phyloP scores from a whole-genome alignment of 768 basidiomycete species.

The Mycena rosella region DNA sequence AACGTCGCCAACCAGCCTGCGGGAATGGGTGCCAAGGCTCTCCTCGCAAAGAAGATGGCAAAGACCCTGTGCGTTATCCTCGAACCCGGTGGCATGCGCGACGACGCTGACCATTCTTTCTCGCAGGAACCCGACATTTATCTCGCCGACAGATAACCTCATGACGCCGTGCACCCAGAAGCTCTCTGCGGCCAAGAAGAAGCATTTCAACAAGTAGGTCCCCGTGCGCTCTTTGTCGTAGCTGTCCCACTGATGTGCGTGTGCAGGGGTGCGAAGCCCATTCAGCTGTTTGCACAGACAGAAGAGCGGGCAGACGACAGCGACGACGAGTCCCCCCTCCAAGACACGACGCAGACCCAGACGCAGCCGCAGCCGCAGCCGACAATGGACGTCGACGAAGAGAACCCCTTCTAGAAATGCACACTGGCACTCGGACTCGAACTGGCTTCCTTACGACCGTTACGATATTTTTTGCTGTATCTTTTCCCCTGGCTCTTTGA shows the following conservation, averaged over 20 bases:
- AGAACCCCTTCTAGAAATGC: conserved; percentile 74
- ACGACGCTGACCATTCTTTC: conserved; percentile 31
- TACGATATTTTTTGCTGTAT: conserved; percentile 34
- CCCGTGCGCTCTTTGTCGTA: conserved; percentile 3
- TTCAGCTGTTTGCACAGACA: conserved; percentile 68
- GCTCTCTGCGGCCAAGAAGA: conserved; percentile 90
- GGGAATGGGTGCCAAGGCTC: conserved; percentile 90
- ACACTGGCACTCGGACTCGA: not conserved
- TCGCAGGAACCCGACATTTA: conserved; percentile 83
- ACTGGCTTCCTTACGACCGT: conserved; percentile 24
- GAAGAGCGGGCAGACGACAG: conserved; percentile 57
- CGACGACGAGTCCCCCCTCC: conserved; percentile 49
- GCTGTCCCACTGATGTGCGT: conserved; percentile 24
- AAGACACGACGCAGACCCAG: conserved; percentile 39
- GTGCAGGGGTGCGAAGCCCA: conserved; percentile 70
- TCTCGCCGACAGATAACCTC: conserved; percentile 96
- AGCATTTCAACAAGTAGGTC: conserved; percentile 90
- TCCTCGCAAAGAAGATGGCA: conserved; percentile 94
- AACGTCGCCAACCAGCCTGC: conserved; percentile 70
- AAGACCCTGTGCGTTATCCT: conserved; percentile 78
- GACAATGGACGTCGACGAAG: conserved; percentile 63
- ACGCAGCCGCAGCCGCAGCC: conserved; percentile 43
- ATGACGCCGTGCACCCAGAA: conserved; percentile 96
- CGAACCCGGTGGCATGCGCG: conserved; percentile 11
- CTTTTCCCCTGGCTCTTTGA: conserved; percentile 20